Conservation (phyloP, 1,139 yeast genomes). For the Hanseniaspora uvarum region DNA sequence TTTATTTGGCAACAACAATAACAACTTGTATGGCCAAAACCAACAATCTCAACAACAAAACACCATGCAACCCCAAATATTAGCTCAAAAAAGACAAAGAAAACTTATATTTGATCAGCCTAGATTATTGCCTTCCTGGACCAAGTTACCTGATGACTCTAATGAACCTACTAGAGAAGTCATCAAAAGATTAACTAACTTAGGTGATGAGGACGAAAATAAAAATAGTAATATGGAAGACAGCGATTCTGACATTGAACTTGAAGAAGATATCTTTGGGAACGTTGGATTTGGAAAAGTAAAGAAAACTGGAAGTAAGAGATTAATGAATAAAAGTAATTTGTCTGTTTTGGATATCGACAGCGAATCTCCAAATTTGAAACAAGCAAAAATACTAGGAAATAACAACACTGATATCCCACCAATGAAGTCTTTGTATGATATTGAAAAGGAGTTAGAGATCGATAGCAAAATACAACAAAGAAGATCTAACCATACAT, state of each 20-base stretch:
- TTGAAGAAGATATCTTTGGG: constrained; percentile 17
- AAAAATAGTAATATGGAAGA: constrained; percentile 29
- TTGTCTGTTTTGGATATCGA: background rate
- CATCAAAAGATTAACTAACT: constrained; percentile 10
- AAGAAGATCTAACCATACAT: constrained; percentile 6
- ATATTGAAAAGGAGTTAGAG: constrained; percentile 34
- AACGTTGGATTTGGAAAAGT: constrained; percentile 14
- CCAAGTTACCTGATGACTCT: background rate
- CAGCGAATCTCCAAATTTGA: background rate
- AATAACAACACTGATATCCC: constrained; percentile 35
- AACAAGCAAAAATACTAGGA: constrained; percentile 7
- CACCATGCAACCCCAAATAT: constrained; percentile 13
- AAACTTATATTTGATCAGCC: constrained; percentile 18
- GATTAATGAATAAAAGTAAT: constrained; percentile 8
- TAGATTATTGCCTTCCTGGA: constrained; percentile 15
- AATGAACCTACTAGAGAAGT: constrained; percentile 14
- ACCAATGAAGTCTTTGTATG: constrained; percentile 53
- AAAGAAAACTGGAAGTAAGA: constrained; percentile 11
- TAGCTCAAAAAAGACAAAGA: constrained; percentile 20
- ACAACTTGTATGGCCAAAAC: background rate
- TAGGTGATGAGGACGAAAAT: constrained; percentile 3
- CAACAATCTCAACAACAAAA: constrained; percentile 17
- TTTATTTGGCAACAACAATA: too few species aligned
- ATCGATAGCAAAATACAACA: constrained; percentile 24
- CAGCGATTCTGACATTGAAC: constrained; percentile 23